Percentiles rank a stretch among this genome's conserved stretches.
Evolutionary conservation across 768 basidiomycete genomes (phyloP).

Genomic region (Neoboletus magnificus): DNA sequence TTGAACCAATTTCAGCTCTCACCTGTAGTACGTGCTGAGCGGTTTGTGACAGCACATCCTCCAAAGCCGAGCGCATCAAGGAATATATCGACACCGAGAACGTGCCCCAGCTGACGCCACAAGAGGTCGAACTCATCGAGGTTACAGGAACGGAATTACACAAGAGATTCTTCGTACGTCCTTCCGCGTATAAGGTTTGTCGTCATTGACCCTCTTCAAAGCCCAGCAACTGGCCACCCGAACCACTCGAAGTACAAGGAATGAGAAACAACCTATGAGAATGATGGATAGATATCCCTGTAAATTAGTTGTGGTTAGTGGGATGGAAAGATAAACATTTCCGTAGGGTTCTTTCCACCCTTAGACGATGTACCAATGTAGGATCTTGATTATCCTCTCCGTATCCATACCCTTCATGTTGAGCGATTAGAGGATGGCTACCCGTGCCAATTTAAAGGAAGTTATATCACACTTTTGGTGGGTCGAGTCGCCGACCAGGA

Average conservation of each 20-base stretch:
- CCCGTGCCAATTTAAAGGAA: no score
- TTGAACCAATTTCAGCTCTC: neutral
- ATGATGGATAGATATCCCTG: neutral
- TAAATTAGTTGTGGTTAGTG: neutral
- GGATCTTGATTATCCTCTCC: no score
- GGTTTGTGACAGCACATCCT: slow-evolving; percentile 27
- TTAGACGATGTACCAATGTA: no score
- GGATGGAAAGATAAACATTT: neutral
- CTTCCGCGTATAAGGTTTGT: neutral
- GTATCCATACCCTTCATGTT: no score
- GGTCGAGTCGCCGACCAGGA: no score
- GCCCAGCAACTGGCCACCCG: slow-evolving; percentile 19
- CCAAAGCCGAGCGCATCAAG: slow-evolving; percentile 30
- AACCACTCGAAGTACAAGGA: slow-evolving; percentile 1
- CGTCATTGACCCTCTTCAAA: slow-evolving; percentile 6
- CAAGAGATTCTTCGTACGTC: slow-evolving; percentile 28
- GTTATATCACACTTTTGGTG: no score
- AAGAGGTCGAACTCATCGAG: slow-evolving; percentile 27
- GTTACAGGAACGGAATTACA: slow-evolving; percentile 22
- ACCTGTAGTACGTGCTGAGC: neutral
- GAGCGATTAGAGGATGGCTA: no score
- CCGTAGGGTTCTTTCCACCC: no score
- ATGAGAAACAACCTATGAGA: neutral
- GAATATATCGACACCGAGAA: slow-evolving; percentile 33
- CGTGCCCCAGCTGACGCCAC: slow-evolving; percentile 26